These are phyloP conservation scores for Pisolithus tinctorius DNA, from an alignment of 768 basidiomycete species.

Conservation along the genomic window DNA sequence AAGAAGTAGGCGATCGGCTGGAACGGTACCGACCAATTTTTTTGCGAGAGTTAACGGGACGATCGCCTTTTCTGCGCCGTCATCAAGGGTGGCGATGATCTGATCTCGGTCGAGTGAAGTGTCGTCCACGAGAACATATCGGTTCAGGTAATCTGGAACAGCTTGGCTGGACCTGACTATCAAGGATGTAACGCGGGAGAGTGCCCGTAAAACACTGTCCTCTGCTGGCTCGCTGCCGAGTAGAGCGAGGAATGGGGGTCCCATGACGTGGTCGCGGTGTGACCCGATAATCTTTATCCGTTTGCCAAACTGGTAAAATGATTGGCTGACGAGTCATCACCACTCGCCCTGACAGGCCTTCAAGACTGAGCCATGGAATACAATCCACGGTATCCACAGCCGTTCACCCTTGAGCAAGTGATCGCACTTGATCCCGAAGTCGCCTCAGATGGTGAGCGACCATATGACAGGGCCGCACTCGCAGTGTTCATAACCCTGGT, in stretches of 20 bases:
- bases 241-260: slow-evolving; percentile 49
- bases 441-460: slow-evolving; percentile 59
- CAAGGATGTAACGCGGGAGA: slow-evolving; percentile 74
- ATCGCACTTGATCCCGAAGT: slow-evolving; percentile 55
- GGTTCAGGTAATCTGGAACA: slow-evolving; percentile 26
- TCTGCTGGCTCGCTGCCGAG: slow-evolving; percentile 39
- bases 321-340: too few relatives aligned
- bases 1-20: slow-evolving; percentile 66
- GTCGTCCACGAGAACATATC: slow-evolving; percentile 54
- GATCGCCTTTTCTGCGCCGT: slow-evolving; percentile 75
- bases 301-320: too few relatives aligned
- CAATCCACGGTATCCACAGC: slow-evolving; percentile 60
- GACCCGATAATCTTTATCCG: not conserved
- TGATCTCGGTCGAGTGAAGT: slow-evolving; percentile 43
- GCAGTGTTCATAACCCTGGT: slow-evolving; percentile 1
- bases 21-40: slow-evolving; percentile 60
- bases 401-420: slow-evolving; percentile 66
- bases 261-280: slow-evolving; percentile 9
- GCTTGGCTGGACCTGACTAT: slow-evolving; percentile 39
- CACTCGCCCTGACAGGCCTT: too few relatives aligned
- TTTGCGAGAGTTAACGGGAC: slow-evolving; percentile 61
- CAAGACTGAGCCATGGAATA: slow-evolving; percentile 46
- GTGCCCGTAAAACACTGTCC: slow-evolving; percentile 46
- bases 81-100: slow-evolving; percentile 62
- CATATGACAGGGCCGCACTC: not conserved